Conservation (phyloP, 495 filamentous ascomycete species). For the Penicillium pulvis region DNA sequence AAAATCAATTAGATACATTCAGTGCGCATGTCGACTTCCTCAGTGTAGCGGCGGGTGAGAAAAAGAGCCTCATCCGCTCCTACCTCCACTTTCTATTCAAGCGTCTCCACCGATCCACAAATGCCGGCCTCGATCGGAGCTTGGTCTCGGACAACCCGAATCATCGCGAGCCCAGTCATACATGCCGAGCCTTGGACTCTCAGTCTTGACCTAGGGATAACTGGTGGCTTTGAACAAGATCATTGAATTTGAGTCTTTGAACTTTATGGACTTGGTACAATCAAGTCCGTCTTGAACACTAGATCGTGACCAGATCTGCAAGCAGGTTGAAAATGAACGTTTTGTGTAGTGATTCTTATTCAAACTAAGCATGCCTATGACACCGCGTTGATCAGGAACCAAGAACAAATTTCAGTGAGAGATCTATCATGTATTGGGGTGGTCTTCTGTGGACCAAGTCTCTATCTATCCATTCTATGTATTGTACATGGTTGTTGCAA, state of each 20-base stretch:
- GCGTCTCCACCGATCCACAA: neutral
- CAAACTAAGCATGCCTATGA: neutral
- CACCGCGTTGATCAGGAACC: neutral
- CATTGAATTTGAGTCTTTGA: neutral
- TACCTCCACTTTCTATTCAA: too few species aligned
- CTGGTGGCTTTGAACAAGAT: neutral
- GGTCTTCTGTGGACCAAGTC: neutral
- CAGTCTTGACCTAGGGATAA: neutral
- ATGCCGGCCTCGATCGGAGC: neutral
- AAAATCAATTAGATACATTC: too few species aligned
- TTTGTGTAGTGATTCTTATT: too few species aligned
- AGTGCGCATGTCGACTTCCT: too few species aligned
- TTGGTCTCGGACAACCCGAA: neutral
- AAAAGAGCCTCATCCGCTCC: too few species aligned
- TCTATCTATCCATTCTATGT: neutral
- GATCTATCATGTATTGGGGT: neutral
- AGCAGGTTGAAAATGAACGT: too few species aligned
- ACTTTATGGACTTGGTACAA: too few species aligned
- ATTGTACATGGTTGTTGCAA: neutral
- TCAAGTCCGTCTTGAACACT: too few species aligned
- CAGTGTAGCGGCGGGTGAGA: too few species aligned
- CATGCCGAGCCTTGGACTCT: neutral
- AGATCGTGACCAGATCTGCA: too few species aligned
- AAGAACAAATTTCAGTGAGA: neutral
- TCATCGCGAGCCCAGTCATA: neutral